Evolutionary conservation across 345 rosid genomes (phyloP), one percentile per base, ranked within the genome.

Genomic region (Conringia planisiliqua): DNA sequence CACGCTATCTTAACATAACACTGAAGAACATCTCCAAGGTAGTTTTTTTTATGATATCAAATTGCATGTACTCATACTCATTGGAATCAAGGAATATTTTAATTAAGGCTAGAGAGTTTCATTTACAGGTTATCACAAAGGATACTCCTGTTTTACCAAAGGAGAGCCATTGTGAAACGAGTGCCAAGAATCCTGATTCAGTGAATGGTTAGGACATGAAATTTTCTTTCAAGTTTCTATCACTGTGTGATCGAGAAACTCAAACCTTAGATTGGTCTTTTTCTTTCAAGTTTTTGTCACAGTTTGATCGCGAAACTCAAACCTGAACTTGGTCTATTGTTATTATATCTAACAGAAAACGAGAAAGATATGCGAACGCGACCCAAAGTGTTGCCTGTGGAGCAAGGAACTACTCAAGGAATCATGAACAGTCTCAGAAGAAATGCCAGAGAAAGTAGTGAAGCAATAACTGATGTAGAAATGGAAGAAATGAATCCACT

Each of bases 11-110:
- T 75, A 93, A 93, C 77, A 85, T 93, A 70, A 91, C 97, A 12
- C 82, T 70, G 66, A 79, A 70, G 84, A 93, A 91, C 82, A 73
- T 93, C 58, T 62, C 84, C 78, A 87, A 86, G 98, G 98, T 93
- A 85, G 51, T n/a, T 44, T 67, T 17, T 20, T 20, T 51, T 69
- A 17, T 11, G 26, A 16, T 69, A 70, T 69, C 16, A 12, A n/a
- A 26, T 20, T 62, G 7, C 51, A 62, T 65, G 17, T 51, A 22
- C 57, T 44, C 55, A 55, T 46, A 10, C 18, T 36, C 62, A 39
- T 70, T 39, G 30, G 55, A 57, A 29, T 58, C 42, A 20, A 57
- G 20, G 46, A 18, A 44, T 8, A n/a, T 57, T 48, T 56, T 24
- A 1, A 9, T 33, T 14, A 46, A 70, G 20, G 14, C 52, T 24